These are phyloP conservation scores for Drosera spatulata DNA, from an alignment of 179 eudicot genomes.

Conservation along the genomic window DNA sequence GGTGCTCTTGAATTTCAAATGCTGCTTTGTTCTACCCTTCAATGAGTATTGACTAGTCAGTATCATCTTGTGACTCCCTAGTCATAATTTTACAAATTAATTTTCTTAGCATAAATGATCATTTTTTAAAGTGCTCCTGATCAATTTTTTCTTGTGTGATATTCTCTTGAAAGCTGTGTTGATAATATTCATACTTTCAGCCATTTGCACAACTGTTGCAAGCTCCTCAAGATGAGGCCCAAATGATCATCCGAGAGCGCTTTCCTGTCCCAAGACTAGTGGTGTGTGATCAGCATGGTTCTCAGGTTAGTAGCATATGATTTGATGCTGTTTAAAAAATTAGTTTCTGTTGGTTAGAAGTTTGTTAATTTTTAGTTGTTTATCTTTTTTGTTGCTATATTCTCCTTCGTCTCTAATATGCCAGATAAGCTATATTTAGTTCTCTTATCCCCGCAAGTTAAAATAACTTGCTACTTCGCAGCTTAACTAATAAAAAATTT, in stretches of 20 bases:
- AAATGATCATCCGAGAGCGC: constrained; percentile 66
- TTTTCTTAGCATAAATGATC: too few relatives aligned
- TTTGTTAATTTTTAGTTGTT: background rate
- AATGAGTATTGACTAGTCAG: too few relatives aligned
- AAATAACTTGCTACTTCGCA: too few relatives aligned
- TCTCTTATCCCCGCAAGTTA: too few relatives aligned
- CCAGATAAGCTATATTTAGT: too few relatives aligned
- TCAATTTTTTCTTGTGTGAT: constrained; percentile 14
- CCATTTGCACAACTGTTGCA: constrained; percentile 70
- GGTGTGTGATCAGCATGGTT: constrained; percentile 97
- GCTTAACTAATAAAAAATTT: too few relatives aligned
- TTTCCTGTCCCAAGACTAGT: constrained; percentile 96
- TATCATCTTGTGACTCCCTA: too few relatives aligned
- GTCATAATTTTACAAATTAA: too few relatives aligned
- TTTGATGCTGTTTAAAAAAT: background rate
- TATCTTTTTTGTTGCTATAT: too few relatives aligned
- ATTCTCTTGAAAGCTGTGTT: background rate
- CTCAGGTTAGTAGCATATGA: constrained; percentile 55
- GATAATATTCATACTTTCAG: constrained; percentile 18
- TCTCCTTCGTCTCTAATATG: too few relatives aligned
- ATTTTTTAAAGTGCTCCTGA: background rate
- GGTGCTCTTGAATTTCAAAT: too few relatives aligned
- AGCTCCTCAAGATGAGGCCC: constrained; percentile 82
- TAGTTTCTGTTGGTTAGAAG: background rate
- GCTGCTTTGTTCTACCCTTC: too few relatives aligned